phyloP scores from a whole-genome alignment of 352 stramenopile genomes.

The Globisporangium nunn region DNA sequence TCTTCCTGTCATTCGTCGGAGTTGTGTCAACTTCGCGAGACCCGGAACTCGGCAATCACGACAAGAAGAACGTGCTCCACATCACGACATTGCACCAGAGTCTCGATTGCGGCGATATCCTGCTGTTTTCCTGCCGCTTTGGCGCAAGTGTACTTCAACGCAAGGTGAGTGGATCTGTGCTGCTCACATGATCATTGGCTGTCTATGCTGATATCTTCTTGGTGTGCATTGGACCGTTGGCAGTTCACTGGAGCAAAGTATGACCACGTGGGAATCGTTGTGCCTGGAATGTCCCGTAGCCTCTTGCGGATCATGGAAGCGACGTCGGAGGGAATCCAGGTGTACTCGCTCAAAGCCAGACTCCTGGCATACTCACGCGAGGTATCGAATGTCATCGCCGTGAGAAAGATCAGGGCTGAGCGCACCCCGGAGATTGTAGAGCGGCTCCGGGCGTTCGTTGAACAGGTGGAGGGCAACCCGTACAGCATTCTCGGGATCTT shows the following conservation, averaged over 20 bases:
- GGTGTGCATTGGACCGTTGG: background rate
- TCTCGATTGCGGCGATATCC: constrained; percentile 62
- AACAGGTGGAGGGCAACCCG: constrained; percentile 66
- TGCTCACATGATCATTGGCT: background rate
- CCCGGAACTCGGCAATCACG: constrained; percentile 45
- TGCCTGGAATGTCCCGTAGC: constrained; percentile 47
- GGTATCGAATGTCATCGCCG: constrained; percentile 76
- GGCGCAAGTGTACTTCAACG: constrained; percentile 69
- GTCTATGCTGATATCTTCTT: background rate
- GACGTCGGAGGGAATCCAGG: constrained; percentile 70
- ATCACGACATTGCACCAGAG: constrained; percentile 71
- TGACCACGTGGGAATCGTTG: constrained; percentile 77
- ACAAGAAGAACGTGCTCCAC: constrained; percentile 65
- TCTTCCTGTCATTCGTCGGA: constrained; percentile 71
- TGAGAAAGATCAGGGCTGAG: constrained; percentile 41
- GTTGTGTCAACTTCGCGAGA: constrained; percentile 65
- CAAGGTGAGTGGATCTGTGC: constrained; percentile 22
- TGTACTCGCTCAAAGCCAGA: constrained; percentile 70
- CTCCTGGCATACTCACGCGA: constrained; percentile 76
- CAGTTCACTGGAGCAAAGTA: constrained; percentile 73
- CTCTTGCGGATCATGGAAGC: constrained; percentile 76
- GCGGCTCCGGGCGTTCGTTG: constrained; percentile 46
- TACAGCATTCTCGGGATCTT: constrained; percentile 83
- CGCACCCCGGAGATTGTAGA: constrained; percentile 36
- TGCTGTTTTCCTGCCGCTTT: constrained; percentile 79